Conservation (phyloP, 139 green algal genomes). For the Pseudopediastrum boryanum region DNA sequence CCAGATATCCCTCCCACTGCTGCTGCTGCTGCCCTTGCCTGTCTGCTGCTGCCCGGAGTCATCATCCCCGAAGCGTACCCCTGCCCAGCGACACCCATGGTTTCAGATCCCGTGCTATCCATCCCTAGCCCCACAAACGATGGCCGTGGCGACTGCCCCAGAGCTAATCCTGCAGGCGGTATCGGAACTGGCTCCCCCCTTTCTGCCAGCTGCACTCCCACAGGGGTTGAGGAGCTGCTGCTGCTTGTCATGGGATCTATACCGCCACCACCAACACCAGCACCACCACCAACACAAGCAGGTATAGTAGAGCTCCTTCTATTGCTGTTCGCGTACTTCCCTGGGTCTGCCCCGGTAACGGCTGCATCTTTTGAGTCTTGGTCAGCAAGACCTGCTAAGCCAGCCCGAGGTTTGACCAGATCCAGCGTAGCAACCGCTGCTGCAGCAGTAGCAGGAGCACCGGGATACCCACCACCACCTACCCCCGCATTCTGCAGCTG, state of each 20-base stretch:
- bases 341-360: neutral
- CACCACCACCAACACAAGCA: too few relatives aligned
- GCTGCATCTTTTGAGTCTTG: neutral
- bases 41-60: neutral
- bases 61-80: neutral
- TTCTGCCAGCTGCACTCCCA: neutral
- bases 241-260: neutral
- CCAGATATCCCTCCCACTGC: neutral
- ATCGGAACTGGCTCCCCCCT: neutral
- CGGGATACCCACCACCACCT: neutral
- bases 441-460: too few relatives aligned
- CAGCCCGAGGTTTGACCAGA: neutral
- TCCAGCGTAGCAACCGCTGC: too few relatives aligned
- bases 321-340: neutral
- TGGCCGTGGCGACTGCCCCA: neutral
- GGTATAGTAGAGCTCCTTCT: neutral
- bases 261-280: too few relatives aligned
- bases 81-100: neutral
- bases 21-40: neutral
- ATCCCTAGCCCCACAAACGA: neutral
- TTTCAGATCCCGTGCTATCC: neutral
- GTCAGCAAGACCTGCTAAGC: neutral
- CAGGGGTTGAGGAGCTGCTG: neutral
- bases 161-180: neutral
- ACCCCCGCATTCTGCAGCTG: neutral